A percentile compares a stretch with the other conserved stretches of the same genome.
These are phyloP conservation scores for Stachybotrys elegans DNA, from an alignment of 2,329 filamentous ascomycete species.

Conservation along the genomic window DNA sequence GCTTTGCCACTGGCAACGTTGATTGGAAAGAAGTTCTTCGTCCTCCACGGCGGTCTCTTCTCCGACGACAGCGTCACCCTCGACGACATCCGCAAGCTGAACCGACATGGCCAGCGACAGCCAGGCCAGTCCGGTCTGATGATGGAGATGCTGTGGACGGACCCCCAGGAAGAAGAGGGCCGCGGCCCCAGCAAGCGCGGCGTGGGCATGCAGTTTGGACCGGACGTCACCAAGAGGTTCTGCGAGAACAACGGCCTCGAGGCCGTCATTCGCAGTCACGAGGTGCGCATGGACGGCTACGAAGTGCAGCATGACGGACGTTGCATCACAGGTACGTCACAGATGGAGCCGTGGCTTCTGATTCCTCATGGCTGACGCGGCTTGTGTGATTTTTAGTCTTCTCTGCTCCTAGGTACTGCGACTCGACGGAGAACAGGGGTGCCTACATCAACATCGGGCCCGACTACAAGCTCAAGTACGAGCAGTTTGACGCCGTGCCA, in stretches of 20 bases:
- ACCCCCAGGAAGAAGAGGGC: conserved; percentile 81
- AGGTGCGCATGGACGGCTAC: conserved; percentile 99
- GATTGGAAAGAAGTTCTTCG: conserved; percentile 84
- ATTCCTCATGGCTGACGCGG: conserved; percentile 18
- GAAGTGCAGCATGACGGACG: conserved; percentile 94
- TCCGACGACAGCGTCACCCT: conserved; percentile 90
- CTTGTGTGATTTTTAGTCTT: conserved; percentile 69
- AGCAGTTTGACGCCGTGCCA: conserved; percentile 93
- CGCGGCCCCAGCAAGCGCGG: conserved; percentile 94
- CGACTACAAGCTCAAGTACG: conserved; percentile 85
- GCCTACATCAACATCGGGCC: conserved; percentile 96
- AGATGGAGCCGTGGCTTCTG: conserved; percentile 5
- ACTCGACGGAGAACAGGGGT: conserved; percentile 95
- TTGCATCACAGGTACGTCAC: conserved; percentile 76
- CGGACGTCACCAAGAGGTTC: conserved; percentile 92
- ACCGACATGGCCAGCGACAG: conserved; percentile 85
- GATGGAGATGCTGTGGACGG: conserved; percentile 99
- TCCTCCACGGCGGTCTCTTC: conserved; percentile 91
- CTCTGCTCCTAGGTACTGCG: conserved; percentile 95
- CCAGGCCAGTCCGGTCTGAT: conserved; percentile 91
- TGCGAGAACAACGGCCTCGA: conserved; percentile 94
- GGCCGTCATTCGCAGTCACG: conserved; percentile 93
- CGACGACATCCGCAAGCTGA: conserved; percentile 89
- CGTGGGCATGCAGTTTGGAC: conserved; percentile 93
- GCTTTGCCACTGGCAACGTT: conserved; percentile 87